Evolutionary conservation across 108 stramenopile species (phyloP).

Genomic region (Cyclotella kingstonii): DNA sequence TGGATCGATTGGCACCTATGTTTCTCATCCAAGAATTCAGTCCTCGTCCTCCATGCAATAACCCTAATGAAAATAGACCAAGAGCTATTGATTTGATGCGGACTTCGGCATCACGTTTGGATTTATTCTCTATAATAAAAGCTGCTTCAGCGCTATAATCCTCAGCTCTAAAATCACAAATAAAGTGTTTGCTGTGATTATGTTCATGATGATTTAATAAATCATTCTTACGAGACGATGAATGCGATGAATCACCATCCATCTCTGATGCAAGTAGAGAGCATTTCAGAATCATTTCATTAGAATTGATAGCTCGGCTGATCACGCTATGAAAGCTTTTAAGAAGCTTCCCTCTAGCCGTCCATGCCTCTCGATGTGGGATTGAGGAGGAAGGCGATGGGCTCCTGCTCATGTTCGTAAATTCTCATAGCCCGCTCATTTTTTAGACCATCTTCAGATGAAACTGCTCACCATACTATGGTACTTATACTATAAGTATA

Average conservation of each 20-base stretch:
- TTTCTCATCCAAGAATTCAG: slow-evolving; percentile 7
- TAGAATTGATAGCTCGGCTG: slow-evolving; percentile 31
- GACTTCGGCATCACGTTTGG: slow-evolving; percentile 21
- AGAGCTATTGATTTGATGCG: slow-evolving; percentile 18
- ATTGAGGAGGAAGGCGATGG: not conserved
- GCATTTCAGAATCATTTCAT: slow-evolving; percentile 40
- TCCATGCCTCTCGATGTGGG: slow-evolving; percentile 39
- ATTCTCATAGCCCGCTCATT: not conserved
- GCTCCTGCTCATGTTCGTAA: not conserved
- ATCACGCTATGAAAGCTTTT: slow-evolving; percentile 36
- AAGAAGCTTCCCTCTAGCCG: slow-evolving; percentile 32
- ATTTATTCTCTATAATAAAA: slow-evolving; percentile 36
- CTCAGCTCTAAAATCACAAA: not conserved
- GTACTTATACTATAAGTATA: not conserved
- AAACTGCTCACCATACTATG: no score
- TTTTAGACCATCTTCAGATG: not conserved
- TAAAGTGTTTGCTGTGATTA: no score
- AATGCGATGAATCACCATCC: not conserved
- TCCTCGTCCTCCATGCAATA: slow-evolving; percentile 18
- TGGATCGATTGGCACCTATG: not conserved
- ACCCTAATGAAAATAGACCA: slow-evolving; percentile 14
- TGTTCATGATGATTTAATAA: not conserved
- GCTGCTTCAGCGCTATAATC: slow-evolving; percentile 35
- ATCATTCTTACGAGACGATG: not conserved
- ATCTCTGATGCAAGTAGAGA: slow-evolving; percentile 16